Base-by-base conservation (phyloP, 2,329 filamentous ascomycete genomes). In the Lasiodiplodia sp. region DNA sequence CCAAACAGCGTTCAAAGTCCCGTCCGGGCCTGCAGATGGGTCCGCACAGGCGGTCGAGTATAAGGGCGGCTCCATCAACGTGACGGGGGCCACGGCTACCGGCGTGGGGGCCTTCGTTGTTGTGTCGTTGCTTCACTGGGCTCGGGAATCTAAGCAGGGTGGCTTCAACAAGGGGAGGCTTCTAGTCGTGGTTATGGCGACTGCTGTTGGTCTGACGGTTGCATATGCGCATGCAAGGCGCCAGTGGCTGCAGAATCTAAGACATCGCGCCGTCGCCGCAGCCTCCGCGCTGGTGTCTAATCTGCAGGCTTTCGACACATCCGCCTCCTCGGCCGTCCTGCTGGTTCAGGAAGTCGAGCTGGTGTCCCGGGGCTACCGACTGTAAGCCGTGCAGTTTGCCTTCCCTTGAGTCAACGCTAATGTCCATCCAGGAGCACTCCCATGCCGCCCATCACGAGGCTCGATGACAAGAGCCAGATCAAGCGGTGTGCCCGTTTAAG, bases 321-420 rank as follows among this genome's bases (percentile, higher is more conserved):
- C 91, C 25, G 90, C 88, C 51, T 90, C 90, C 49, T 91, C 92
- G 38, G 91, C 92, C 2, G 84, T 97, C 67, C 89, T 91, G 47
- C 87, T 97, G 70, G 91, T 97, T 71, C 94, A 97, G 78, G 94
- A 97, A 80, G 94, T 97, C n/a, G 94, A 97, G 81, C 86, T 97
- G 38, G 94, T 97, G 31, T 96, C 94, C 37, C 89, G 94, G 73
- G 94, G 94, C 25, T 97, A 97, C 79, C 87, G 92, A 81, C 85
- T 97, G 89, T 93, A 80, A 79, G 90, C 82, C 60, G 56, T 40
- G 55, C 60, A 31, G 57, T 56, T 66, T 67, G 62, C 68, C 68
- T 58, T 69, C 67, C 71, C 49, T 18, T n/a, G 40, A 25, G 40
- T 31, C 57, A 75, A 71, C 73, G 70, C 72, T 75, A 70, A 79